Percentiles rank a stretch among this genome's conserved stretches.
Evolutionary conservation across 495 filamentous ascomycete genomes (phyloP).

Genomic region (Aspergillus olivimuriae): DNA sequence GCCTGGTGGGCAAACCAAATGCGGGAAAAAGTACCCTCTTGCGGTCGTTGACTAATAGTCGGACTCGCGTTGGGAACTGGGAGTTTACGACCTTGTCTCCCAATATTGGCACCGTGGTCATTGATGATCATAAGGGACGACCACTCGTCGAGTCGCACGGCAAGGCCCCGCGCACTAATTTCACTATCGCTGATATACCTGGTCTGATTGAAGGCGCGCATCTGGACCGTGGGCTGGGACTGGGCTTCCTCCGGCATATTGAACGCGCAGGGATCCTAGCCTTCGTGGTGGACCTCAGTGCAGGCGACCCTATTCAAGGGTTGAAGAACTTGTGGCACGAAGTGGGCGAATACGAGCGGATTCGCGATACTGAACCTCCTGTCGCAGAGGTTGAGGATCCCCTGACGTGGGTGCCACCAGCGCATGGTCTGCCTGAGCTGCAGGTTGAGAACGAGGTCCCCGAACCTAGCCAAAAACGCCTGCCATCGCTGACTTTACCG

Average conservation of each 20-base stretch:
- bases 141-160: constrained; percentile 40
- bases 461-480: constrained; percentile 1
- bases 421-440: constrained; percentile 20
- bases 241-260: constrained; percentile 88
- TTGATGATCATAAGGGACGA: constrained; percentile 74
- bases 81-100: constrained; percentile 93
- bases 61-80: constrained; percentile 88
- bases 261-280: constrained; percentile 88
- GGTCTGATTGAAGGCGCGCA: constrained; percentile 87
- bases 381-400: constrained; percentile 42
- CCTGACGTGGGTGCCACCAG: constrained; percentile 15
- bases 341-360: constrained; percentile 75
- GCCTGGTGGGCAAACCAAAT: constrained; percentile 90
- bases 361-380: constrained; percentile 53
- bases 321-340: constrained; percentile 83
- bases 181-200: constrained; percentile 94
- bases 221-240: constrained; percentile 83
- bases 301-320: constrained; percentile 68
- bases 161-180: constrained; percentile 53
- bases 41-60: constrained; percentile 75
- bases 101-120: constrained; percentile 89
- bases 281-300: constrained; percentile 84
- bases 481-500: constrained; percentile 38
- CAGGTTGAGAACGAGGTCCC: constrained; percentile 2
- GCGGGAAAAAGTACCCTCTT: constrained; percentile 93